Percentiles rank a stretch among this genome's conserved stretches.
Evolutionary conservation across 2,329 filamentous ascomycete species (phyloP).

Genomic region (Amesomyces nigricolor): DNA sequence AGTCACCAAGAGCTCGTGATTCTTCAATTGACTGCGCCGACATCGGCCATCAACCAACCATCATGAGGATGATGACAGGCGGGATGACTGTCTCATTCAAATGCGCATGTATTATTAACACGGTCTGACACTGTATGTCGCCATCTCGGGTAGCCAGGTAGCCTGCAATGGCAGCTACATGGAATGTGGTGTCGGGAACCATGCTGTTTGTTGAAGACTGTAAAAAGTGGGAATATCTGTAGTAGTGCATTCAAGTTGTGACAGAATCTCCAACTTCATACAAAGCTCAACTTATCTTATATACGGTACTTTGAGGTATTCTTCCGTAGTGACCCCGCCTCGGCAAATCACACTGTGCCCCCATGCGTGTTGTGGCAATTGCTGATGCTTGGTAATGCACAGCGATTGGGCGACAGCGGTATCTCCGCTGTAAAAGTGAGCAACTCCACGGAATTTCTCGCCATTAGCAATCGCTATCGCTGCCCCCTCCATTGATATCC

Average conservation of each 20-base stretch:
- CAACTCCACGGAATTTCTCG: constrained; percentile 19
- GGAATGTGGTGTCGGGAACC: too few species aligned
- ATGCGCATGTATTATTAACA: too few species aligned
- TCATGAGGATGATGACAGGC: too few species aligned
- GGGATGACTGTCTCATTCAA: too few species aligned
- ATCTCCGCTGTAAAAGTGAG: constrained; percentile 16
- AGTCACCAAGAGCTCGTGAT: too few species aligned
- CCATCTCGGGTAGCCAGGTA: too few species aligned
- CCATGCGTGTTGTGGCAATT: neutral
- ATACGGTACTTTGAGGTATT: neutral
- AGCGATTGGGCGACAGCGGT: neutral
- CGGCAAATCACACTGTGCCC: constrained; percentile 6
- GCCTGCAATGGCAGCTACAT: too few species aligned
- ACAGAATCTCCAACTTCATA: too few species aligned
- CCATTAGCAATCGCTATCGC: constrained; percentile 18
- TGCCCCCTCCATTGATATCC: neutral
- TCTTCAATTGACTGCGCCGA: neutral
- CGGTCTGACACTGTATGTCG: too few species aligned
- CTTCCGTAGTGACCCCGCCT: too few species aligned
- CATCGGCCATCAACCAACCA: neutral
- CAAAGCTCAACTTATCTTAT: too few species aligned
- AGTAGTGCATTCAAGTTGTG: too few species aligned
- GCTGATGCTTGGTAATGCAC: constrained; percentile 21
- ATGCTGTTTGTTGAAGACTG: neutral
- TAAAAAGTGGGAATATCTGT: neutral